Conservation (phyloP, 1,284 basidiomycete genomes). For the Boletus putidus region DNA sequence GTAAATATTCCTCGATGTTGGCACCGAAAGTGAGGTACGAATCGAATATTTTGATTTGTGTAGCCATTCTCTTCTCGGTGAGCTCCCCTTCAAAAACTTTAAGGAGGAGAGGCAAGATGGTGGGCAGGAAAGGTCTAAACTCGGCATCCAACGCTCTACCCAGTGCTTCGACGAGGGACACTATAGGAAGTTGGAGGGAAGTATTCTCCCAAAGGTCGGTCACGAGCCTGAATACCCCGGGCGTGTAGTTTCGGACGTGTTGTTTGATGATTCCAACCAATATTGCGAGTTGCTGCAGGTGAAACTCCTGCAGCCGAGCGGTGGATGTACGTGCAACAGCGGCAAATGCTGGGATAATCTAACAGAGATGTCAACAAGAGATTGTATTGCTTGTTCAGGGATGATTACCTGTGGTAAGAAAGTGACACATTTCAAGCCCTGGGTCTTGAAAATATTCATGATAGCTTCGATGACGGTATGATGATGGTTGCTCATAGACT, state of each 20-base stretch:
- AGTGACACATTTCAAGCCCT: slow-evolving; percentile 94
- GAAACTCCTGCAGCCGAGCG: slow-evolving; percentile 87
- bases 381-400: neutral
- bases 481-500: slow-evolving; percentile 82
- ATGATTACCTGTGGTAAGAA: slow-evolving; percentile 85
- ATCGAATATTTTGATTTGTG: slow-evolving; percentile 90
- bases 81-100: slow-evolving; percentile 89
- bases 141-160: slow-evolving; percentile 95
- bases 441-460: slow-evolving; percentile 99
- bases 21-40: slow-evolving; percentile 95
- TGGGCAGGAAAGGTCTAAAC: slow-evolving; percentile 97
- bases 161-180: slow-evolving; percentile 92
- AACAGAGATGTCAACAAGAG: slow-evolving; percentile 15
- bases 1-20: slow-evolving; percentile 97
- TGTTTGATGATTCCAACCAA: slow-evolving; percentile 97
- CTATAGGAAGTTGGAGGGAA: slow-evolving; percentile 88
- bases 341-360: slow-evolving; percentile 98
- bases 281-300: slow-evolving; percentile 95
- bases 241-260: slow-evolving; percentile 91
- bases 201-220: slow-evolving; percentile 89
- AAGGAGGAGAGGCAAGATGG: slow-evolving; percentile 87
- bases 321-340: slow-evolving; percentile 83
- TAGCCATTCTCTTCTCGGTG: slow-evolving; percentile 73
- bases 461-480: slow-evolving; percentile 97
- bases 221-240: slow-evolving; percentile 80